phyloP scores from a whole-genome alignment of 257 asterid species.

The Nicotiana paniculata region DNA sequence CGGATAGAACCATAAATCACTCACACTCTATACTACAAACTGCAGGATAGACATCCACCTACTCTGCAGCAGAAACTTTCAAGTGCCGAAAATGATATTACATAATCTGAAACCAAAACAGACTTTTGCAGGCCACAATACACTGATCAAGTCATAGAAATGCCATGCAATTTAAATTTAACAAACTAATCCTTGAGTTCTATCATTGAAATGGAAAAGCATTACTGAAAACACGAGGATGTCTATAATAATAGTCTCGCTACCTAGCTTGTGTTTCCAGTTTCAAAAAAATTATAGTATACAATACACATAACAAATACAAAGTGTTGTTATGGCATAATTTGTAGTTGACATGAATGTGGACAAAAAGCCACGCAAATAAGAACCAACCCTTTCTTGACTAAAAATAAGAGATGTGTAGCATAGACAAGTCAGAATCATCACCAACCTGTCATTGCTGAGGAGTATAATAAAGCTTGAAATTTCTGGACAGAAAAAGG shows the following conservation, averaged over 20 bases:
- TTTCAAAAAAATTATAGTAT: neutral
- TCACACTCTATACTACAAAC: neutral
- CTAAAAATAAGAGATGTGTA: neutral
- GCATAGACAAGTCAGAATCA: neutral
- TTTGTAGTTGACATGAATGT: neutral
- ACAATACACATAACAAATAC: neutral
- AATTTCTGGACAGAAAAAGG: conserved; percentile 49
- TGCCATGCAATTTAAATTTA: neutral
- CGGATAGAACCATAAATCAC: neutral
- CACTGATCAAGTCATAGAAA: neutral
- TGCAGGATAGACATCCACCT: neutral
- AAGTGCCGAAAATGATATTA: neutral
- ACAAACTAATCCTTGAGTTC: neutral
- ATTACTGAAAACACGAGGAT: neutral
- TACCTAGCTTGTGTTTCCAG: too few relatives aligned
- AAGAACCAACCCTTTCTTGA: neutral
- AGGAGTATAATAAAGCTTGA: conserved; percentile 37
- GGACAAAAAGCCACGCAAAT: neutral
- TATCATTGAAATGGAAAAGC: neutral
- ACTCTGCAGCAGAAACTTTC: neutral
- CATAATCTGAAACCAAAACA: neutral
- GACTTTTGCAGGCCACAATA: neutral
- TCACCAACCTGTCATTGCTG: conserved; percentile 63
- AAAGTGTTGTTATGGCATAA: neutral
- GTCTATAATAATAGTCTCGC: neutral